A percentile compares a stretch with the other conserved stretches of the same genome.
Conservation (phyloP, 805 yeast genomes). For the Saccharomycopsis sp. region DNA sequence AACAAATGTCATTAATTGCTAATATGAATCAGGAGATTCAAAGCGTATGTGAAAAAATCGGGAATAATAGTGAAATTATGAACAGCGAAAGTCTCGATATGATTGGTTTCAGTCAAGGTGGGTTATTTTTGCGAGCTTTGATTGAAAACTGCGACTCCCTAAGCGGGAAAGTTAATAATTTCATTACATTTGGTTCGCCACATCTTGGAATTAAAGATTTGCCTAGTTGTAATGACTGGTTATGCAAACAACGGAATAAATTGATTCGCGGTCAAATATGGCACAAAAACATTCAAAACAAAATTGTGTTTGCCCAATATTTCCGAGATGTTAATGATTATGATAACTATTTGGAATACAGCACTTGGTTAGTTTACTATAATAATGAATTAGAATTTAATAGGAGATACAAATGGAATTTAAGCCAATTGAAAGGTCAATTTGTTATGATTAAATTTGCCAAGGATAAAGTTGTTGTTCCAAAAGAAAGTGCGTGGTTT, state of each 20-base stretch:
- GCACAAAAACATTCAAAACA: constrained; percentile 46
- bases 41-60: constrained; percentile 49
- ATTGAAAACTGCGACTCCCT: constrained; percentile 48
- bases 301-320: constrained; percentile 67
- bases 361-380: constrained; percentile 54
- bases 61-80: constrained; percentile 36
- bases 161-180: constrained; percentile 35
- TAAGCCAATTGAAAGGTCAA: constrained; percentile 36
- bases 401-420: constrained; percentile 35
- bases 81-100: constrained; percentile 54
- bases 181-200: constrained; percentile 76
- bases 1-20: constrained; percentile 50
- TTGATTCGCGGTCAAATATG: constrained; percentile 56
- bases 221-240: constrained; percentile 68
- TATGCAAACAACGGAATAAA: constrained; percentile 71
- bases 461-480: constrained; percentile 62
- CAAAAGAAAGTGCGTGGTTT: constrained; percentile 67
- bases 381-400: constrained; percentile 53
- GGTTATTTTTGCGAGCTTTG: constrained; percentile 64
- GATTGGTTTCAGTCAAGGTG: constrained; percentile 81
- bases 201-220: constrained; percentile 68
- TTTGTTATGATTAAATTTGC: constrained; percentile 55
- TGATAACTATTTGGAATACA: constrained; percentile 47
- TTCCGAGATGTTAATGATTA: constrained; percentile 53
- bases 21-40: constrained; percentile 49